Evolutionary conservation across 805 yeast species (phyloP), one percentile per base, ranked within the genome.

Genomic region (Teunomyces gatunensis): DNA sequence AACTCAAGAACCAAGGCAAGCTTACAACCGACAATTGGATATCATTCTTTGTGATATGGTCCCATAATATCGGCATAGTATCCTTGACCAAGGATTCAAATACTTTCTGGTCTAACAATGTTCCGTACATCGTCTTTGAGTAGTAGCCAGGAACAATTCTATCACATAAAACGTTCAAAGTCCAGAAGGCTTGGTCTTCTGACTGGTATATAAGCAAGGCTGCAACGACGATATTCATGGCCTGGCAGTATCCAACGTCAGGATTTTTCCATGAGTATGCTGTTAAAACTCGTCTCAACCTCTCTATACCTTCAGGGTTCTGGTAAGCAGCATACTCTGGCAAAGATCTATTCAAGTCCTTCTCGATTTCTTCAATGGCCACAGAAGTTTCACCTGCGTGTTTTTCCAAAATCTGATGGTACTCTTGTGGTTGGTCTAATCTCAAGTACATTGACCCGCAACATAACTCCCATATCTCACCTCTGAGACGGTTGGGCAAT

Each of bases 111-210:
- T 94, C 99, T 32, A 94, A 71, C 27, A 94, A 70, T 1, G 97
- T 94, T 21, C 99, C 99, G 60, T 92, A 92, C 99, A 94, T 94
- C 0, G 97, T 92, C 58, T 83, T 89, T 2, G 98, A 91, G 61
- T 94, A 94, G 65, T 94, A 94, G 0, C 99, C 99, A 0, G 98
- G 98, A 3, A 90, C 87, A 50, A 87, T 79, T 34, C 82, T 78
- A 50, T 90, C 96, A 69, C 97, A 90, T 2, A 94, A 67, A 13
- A 81, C 79, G 47, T 83, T 80, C 47, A 94, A 74, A 48, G 92
- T 81, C 98, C 98, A 94, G 61, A 89, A 94, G 0, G 97, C 98
- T 66, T 94, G 98, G 54, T 92, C 99, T 65, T 94, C 99, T 6
- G 95, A 86, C 86, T 89, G 90, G 63, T 83, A 87, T 34, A 86